These are phyloP conservation scores for Picea abies DNA, from an alignment of 83 land plant genomes.

Conservation along the genomic window DNA sequence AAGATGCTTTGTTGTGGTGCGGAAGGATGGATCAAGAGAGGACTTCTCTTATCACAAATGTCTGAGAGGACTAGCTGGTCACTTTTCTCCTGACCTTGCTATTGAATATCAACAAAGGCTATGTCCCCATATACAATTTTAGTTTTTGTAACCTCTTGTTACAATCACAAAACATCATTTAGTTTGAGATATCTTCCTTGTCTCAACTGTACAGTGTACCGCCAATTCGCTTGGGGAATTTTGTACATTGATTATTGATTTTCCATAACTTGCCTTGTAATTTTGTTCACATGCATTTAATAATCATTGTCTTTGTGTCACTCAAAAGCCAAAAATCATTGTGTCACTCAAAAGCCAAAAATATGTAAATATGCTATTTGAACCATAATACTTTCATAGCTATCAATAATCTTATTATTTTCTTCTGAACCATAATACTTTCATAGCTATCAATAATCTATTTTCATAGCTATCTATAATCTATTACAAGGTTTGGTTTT, in stretches of 20 bases:
- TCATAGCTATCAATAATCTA: no score
- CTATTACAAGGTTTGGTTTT: no score
- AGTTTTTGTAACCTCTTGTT: neutral
- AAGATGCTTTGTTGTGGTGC: slow-evolving; percentile 53
- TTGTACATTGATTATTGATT: neutral
- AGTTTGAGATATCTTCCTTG: neutral
- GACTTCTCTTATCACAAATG: slow-evolving; percentile 73
- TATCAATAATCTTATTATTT: no score
- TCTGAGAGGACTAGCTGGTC: slow-evolving; percentile 30
- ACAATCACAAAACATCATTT: neutral
- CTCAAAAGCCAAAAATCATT: neutral
- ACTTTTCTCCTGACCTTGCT: slow-evolving; percentile 9
- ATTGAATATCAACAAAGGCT: neutral
- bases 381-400: no score
- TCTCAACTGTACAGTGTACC: neutral
- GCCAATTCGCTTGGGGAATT: neutral
- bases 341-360: no score
- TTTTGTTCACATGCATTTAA: neutral
- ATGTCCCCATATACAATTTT: neutral
- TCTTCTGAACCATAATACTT: no score
- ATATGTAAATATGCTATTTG: no score
- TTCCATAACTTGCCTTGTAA: neutral
- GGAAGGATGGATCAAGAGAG: slow-evolving; percentile 50
- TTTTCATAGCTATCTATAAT: no score
- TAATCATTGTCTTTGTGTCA: neutral